Evolutionary conservation across 2,329 filamentous ascomycete species (phyloP).

Genomic region (Fusarium heterosporum): DNA sequence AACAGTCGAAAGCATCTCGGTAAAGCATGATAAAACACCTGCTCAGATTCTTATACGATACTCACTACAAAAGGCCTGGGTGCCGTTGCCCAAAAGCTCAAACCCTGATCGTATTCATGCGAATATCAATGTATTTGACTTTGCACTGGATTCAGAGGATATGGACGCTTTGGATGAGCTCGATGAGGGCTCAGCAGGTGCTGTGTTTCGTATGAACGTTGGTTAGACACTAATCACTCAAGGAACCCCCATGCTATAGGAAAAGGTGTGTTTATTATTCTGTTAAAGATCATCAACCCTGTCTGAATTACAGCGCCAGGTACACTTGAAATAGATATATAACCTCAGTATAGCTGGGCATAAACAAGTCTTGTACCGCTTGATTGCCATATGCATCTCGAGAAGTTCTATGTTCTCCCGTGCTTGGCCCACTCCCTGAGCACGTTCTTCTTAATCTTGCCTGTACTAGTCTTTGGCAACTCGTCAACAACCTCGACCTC

Average conservation of each 20-base stretch:
- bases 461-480: conserved; percentile 95
- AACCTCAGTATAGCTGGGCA: not conserved
- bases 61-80: conserved; percentile 76
- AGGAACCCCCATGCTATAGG: not conserved
- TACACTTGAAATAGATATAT: conserved; percentile 9
- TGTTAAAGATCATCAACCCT: not conserved
- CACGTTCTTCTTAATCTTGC: conserved; percentile 96
- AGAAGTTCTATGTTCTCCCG: conserved; percentile 31
- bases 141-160: conserved; percentile 67
- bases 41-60: conserved; percentile 77
- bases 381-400: not conserved
- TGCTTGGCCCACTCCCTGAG: conserved; percentile 81
- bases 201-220: conserved; percentile 50
- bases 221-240: not conserved
- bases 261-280: not conserved
- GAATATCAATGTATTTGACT: conserved; percentile 72
- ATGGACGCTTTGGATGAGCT: conserved; percentile 58
- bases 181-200: conserved; percentile 47
- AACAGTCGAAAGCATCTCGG: conserved; percentile 65
- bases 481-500: conserved; percentile 84
- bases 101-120: conserved; percentile 67
- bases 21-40: conserved; percentile 69
- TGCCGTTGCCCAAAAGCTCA: conserved; percentile 75
- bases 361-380: conserved; percentile 1
- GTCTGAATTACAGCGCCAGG: conserved; percentile 10